phyloP scores from a whole-genome alignment of 768 basidiomycete genomes.

The Suillus weaverae region DNA sequence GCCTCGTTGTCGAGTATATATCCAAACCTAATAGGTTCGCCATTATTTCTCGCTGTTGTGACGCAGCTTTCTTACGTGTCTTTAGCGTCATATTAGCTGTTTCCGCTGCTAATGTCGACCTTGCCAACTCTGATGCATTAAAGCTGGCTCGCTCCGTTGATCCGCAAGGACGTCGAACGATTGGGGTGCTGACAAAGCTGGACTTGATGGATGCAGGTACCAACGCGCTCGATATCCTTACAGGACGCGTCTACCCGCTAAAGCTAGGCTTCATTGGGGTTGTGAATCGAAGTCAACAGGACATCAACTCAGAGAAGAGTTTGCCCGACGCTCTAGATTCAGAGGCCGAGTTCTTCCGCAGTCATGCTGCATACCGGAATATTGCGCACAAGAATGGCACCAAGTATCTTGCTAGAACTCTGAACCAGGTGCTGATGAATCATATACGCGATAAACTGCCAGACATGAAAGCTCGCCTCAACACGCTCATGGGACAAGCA shows the following conservation, averaged over 20 bases:
- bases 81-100: conserved; percentile 92
- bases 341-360: conserved; percentile 89
- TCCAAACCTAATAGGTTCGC: conserved; percentile 92
- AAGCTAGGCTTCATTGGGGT: conserved; percentile 98
- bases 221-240: conserved; percentile 94
- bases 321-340: conserved; percentile 82
- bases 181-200: conserved; percentile 95
- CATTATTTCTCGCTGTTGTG: background rate
- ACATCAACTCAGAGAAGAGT: conserved; percentile 85
- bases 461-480: conserved; percentile 98
- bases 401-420: conserved; percentile 85
- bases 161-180: conserved; percentile 93
- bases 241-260: conserved; percentile 95
- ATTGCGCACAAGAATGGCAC: conserved; percentile 99
- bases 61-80: background rate
- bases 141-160: conserved; percentile 96
- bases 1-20: conserved; percentile 93
- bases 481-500: conserved; percentile 98
- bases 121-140: conserved; percentile 97
- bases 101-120: conserved; percentile 96
- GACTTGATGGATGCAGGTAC: conserved; percentile 99
- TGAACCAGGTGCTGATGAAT: conserved; percentile 95
- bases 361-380: conserved; percentile 89
- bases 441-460: conserved; percentile 99
- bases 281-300: conserved; percentile 96